These are phyloP conservation scores for Talaromyces islandicus DNA, from an alignment of 2,329 filamentous ascomycete genomes.

Conservation along the genomic window DNA sequence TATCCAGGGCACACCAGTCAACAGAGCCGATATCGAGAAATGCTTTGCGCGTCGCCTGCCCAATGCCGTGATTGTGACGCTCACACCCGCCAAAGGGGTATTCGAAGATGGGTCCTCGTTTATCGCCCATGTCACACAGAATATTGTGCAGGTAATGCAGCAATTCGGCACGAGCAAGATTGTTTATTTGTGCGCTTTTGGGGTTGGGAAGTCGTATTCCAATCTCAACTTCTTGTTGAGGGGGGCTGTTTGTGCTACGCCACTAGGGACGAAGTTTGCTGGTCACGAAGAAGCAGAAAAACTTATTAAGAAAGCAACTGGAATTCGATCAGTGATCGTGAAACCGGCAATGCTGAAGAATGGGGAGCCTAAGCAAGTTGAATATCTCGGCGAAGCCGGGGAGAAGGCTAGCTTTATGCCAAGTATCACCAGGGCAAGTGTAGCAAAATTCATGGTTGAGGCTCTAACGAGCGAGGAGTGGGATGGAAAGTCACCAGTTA, in stretches of 20 bases:
- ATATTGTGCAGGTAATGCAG: background rate
- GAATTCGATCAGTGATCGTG: background rate
- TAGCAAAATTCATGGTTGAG: slow-evolving; percentile 6
- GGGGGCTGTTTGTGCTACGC: background rate
- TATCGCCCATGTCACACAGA: slow-evolving; percentile 3
- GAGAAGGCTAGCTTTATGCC: slow-evolving; percentile 9
- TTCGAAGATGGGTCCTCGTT: slow-evolving; percentile 1
- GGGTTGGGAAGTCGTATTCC: background rate
- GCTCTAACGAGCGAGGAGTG: background rate
- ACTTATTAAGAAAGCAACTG: background rate
- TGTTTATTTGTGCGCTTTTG: slow-evolving; percentile 8
- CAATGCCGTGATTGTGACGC: slow-evolving; percentile 2
- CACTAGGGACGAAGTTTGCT: background rate
- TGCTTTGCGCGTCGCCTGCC: background rate
- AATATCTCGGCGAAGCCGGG: background rate
- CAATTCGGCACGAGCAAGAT: background rate
- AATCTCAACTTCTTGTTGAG: slow-evolving; percentile 8
- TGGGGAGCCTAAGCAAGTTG: background rate
- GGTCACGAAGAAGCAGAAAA: slow-evolving; percentile 6
- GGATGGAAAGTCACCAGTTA: slow-evolving; percentile 5
- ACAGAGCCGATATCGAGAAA: slow-evolving; percentile 4
- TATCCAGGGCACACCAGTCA: slow-evolving; percentile 8
- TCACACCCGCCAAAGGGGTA: slow-evolving; percentile 1
- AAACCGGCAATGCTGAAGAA: slow-evolving; percentile 8
- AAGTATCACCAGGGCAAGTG: slow-evolving; percentile 9